These are phyloP conservation scores for Lepidium africanum DNA, from an alignment of 345 rosid species.

Conservation along the genomic window DNA sequence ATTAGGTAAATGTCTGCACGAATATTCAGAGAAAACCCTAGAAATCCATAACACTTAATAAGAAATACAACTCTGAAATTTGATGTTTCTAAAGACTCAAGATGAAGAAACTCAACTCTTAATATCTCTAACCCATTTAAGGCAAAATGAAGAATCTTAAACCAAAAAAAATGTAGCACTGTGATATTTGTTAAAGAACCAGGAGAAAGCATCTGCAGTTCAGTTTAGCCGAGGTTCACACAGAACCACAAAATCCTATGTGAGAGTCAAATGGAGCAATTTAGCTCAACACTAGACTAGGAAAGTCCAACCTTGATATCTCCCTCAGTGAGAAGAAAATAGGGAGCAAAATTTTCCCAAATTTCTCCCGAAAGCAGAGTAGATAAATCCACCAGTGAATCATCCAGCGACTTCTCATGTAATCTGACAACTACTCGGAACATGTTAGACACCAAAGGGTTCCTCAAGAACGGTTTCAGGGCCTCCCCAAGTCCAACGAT, in stretches of 20 bases:
- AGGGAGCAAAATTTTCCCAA: slow-evolving; percentile 76
- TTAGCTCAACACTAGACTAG: too few relatives aligned
- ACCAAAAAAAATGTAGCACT: background rate
- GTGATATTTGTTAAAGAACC: background rate
- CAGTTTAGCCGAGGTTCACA: background rate
- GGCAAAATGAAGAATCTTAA: background rate
- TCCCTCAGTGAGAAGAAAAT: slow-evolving; percentile 48
- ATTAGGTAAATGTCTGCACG: slow-evolving; percentile 86
- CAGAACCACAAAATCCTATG: background rate
- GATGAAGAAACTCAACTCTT: background rate
- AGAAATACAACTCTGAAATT: background rate
- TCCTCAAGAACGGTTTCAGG: slow-evolving; percentile 50
- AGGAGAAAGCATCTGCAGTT: background rate
- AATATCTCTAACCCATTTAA: background rate
- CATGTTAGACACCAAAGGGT: slow-evolving; percentile 64
- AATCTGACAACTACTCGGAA: slow-evolving; percentile 40
- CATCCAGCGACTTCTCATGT: slow-evolving; percentile 36
- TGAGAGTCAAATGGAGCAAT: background rate
- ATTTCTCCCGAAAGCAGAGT: slow-evolving; percentile 22
- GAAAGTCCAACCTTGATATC: too few relatives aligned
- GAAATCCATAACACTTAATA: background rate
- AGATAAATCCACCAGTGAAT: slow-evolving; percentile 9
- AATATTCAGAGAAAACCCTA: background rate
- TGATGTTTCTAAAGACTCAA: background rate
- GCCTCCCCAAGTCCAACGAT: slow-evolving; percentile 48